phyloP scores from a whole-genome alignment of 1,284 basidiomycete genomes.

The Boletus mariae region DNA sequence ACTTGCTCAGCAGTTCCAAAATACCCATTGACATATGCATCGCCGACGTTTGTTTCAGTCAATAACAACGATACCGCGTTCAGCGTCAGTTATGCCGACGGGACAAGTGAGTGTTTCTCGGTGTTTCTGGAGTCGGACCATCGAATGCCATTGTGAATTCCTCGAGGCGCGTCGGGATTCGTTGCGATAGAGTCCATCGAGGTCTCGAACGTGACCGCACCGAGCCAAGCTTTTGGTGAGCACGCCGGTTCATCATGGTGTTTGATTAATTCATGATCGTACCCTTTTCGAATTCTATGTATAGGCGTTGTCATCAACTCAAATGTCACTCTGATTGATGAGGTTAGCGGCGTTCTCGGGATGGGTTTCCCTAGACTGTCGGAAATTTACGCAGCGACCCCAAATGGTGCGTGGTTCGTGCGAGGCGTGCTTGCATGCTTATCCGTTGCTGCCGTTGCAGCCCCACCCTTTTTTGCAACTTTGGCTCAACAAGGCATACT shows the following conservation, averaged over 20 bases:
- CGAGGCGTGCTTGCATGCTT: background rate
- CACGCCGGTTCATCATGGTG: slow-evolving; percentile 11
- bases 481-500: slow-evolving; percentile 61
- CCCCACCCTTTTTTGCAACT: slow-evolving; percentile 60
- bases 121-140: background rate
- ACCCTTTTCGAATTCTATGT: background rate
- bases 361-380: slow-evolving; percentile 74
- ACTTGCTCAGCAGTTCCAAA: slow-evolving; percentile 55
- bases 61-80: slow-evolving; percentile 60
- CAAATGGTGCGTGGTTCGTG: slow-evolving; percentile 46
- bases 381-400: slow-evolving; percentile 43
- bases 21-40: slow-evolving; percentile 64
- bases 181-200: slow-evolving; percentile 61
- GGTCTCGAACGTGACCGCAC: slow-evolving; percentile 54
- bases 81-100: slow-evolving; percentile 59
- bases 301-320: slow-evolving; percentile 58
- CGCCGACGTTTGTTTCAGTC: slow-evolving; percentile 58
- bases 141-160: slow-evolving; percentile 10
- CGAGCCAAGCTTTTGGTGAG: slow-evolving; percentile 65
- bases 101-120: slow-evolving; percentile 44
- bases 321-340: slow-evolving; percentile 57
- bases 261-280: background rate
- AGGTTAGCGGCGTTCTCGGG: slow-evolving; percentile 68
- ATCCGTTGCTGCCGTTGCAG: slow-evolving; percentile 34
- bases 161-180: slow-evolving; percentile 60